Evolutionary conservation across 2,329 filamentous ascomycete species (phyloP).

Genomic region (Aspergillus pseudotamarii): DNA sequence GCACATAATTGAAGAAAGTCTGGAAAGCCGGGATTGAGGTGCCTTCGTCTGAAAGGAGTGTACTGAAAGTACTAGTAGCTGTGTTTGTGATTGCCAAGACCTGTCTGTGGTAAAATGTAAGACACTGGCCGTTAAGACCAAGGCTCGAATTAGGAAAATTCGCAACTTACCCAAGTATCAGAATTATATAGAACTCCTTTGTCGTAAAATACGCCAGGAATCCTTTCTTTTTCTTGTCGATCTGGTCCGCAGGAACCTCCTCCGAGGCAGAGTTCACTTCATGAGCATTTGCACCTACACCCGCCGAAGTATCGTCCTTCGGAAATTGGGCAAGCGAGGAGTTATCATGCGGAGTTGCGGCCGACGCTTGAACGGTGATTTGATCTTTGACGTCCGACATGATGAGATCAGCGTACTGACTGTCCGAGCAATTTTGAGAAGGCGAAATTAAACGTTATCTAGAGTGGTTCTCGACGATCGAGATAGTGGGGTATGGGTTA

Average conservation of each 20-base stretch:
- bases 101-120: conserved; percentile 56
- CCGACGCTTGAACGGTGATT: conserved; percentile 27
- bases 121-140: not conserved
- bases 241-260: conserved; percentile 39
- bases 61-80: conserved; percentile 86
- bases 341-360: conserved; percentile 8
- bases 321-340: conserved; percentile 16
- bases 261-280: conserved; percentile 19
- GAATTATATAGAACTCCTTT: conserved; percentile 82
- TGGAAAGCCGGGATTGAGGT: conserved; percentile 94
- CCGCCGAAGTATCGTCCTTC: conserved; percentile 22
- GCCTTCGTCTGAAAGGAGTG: conserved; percentile 66
- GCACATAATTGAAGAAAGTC: conserved; percentile 89
- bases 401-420: conserved; percentile 1
- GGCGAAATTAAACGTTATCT: not conserved
- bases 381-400: conserved; percentile 35
- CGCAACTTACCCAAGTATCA: conserved; percentile 67
- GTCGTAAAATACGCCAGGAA: conserved; percentile 75
- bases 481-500: conserved; percentile 5
- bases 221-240: conserved; percentile 49
- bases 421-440: not conserved
- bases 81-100: conserved; percentile 87
- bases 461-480: not conserved
- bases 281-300: conserved; percentile 17
- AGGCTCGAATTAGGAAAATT: not conserved